Evolutionary conservation across 768 basidiomycete genomes (phyloP), one percentile per base, ranked within the genome.

Genomic region (Russula lepida): DNA sequence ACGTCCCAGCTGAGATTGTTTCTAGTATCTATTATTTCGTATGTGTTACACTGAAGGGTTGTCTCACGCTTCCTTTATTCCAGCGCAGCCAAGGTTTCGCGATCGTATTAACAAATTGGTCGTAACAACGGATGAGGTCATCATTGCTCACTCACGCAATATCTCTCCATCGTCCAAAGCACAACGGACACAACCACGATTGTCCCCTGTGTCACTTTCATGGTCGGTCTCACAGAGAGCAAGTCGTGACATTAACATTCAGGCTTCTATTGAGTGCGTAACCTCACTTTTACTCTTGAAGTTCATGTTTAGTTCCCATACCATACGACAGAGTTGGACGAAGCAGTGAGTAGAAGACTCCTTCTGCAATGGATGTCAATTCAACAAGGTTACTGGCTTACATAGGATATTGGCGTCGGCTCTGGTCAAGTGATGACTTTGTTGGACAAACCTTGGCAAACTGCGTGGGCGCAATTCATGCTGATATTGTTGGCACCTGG

Each of bases 191-290:
- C 30, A 11, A 6, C 8, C 12, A 21, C 54, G 4, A n/a, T 37
- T 23, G 3, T 52, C 48, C 3, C 50, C 50, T 46, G 55, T 52
- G 21, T 9, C 27, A 15, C 49, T 62, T 15, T 55, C 55, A 1
- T 62, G 55, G 55, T 62, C 60, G 1, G 15, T 32, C 23, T 50
- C 60, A 15, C 60, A 62, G 55, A 57, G 60, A 12, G 43, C 32
- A 25, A 56, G 44, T 23, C 50, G 33, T 39, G 27, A 39, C n/a
- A 8, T 56, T 11, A 56, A 25, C 27, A 39, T 52, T 4, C 33
- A 39, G 2, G 43, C 60, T 30, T 28, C 60, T 3, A 57, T 62
- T 7, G 50, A 62, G 60, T 28, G 12, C 33, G 60, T 52, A 46
- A 19, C 30, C 1, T 39, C 33, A 6, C 6, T 15, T 51, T 19